A percentile compares a stretch with the other conserved stretches of the same genome.
Conservation (phyloP, 345 rosid genomes). For the Hibiscus tridactylites region DNA sequence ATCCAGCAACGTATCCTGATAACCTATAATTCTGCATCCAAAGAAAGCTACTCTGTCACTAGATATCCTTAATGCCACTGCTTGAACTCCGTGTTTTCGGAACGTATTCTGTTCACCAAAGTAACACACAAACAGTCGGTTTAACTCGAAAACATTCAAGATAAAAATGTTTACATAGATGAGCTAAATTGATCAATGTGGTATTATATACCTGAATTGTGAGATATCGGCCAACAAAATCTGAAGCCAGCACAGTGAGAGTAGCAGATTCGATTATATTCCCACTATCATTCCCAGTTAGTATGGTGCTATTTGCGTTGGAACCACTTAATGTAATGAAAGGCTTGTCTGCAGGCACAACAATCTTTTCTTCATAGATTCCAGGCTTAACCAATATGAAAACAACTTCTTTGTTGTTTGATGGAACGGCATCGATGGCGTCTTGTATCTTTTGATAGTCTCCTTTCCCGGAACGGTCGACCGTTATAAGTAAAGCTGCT, state of each 20-base stretch:
- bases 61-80: slow-evolving; percentile 13
- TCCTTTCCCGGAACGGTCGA: slow-evolving; percentile 60
- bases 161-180: not conserved
- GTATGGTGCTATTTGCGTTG: slow-evolving; percentile 30
- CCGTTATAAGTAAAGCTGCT: slow-evolving; percentile 43
- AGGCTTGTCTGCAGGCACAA: slow-evolving; percentile 55
- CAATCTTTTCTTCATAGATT: slow-evolving; percentile 54
- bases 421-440: slow-evolving; percentile 56
- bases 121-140: not conserved
- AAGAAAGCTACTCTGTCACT: slow-evolving; percentile 10
- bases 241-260: slow-evolving; percentile 43
- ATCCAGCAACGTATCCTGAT: slow-evolving; percentile 9
- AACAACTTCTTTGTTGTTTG: slow-evolving; percentile 29
- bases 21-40: slow-evolving; percentile 5
- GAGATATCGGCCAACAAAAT: slow-evolving; percentile 54
- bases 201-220: slow-evolving; percentile 44
- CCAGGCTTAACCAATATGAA: slow-evolving; percentile 64
- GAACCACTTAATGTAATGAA: slow-evolving; percentile 71
- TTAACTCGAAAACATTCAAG: not conserved
- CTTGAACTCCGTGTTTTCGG: not conserved
- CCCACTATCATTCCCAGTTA: slow-evolving; percentile 42
- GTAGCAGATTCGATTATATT: slow-evolving; percentile 45
- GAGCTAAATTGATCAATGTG: not conserved
- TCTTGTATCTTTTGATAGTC: slow-evolving; percentile 54
- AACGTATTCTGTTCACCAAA: slow-evolving; percentile 2